Evolutionary conservation across 1,139 yeast genomes (phyloP), one percentile per base, ranked within the genome.

Genomic region (Kurtzmaniella natalensis): DNA sequence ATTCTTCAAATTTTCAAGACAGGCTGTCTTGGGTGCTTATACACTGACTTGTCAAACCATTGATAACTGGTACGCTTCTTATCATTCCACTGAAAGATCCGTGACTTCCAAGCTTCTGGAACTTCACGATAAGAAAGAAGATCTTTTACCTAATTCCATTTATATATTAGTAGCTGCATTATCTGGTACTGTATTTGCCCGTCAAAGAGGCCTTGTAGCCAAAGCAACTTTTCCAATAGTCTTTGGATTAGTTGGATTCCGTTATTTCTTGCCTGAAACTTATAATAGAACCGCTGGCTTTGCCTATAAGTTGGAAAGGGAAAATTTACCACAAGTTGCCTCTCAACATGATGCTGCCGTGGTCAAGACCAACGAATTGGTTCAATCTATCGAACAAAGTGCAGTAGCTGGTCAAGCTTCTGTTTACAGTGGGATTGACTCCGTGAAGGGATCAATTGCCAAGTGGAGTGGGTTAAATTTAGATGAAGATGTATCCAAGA

Each of bases 161-260:
- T 88, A 85, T 51, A 69, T 86, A 18, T 51, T 77, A 9, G 76
- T 88, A 28, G 92, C 89, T n/a, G 71, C 80, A 2, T 71, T 89
- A 47, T 66, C 94, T 4, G 97, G 96, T 34, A 76, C 86, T 19
- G 79, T 92, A 32, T 55, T 84, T 33, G 78, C 95, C 3, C 86
- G 95, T 51, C 80, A 80, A 48, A 72, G 86, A 41, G 76, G 78
- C 31, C 40, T 82, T 10, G 35, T 81, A 4, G 55, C 85, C 11
- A 78, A 81, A 48, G 61, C 72, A 3, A 43, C 76, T 1, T 67
- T 78, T 9, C 97, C 97, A 2, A 39, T 82, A 3, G 59, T 70
- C 0, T 70, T 84, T 33, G 95, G 95, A 11, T 46, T 76, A 14
- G 72, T 71, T 9, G 81, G 95, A 1, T 86, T 88, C 61, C 75